These are phyloP conservation scores for Laetiporus sulphureus DNA, from an alignment of 1,284 basidiomycete genomes.

Conservation along the genomic window DNA sequence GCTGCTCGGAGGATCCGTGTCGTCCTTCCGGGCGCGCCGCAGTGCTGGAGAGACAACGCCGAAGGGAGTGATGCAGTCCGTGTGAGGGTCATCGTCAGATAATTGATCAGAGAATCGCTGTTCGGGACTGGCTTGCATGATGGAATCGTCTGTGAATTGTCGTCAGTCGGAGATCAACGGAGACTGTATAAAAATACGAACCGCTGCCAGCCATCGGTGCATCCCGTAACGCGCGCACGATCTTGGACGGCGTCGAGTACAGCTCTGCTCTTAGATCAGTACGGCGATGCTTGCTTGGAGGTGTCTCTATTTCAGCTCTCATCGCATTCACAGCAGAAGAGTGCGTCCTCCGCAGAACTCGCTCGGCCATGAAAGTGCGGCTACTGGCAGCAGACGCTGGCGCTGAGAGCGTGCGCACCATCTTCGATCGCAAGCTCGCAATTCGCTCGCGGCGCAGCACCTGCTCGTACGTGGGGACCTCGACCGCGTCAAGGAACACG, in stretches of 20 bases:
- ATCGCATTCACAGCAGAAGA: no score
- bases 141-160: constrained; percentile 35
- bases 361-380: no score
- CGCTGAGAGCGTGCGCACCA: background rate
- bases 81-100: constrained; percentile 55
- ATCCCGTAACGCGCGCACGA: constrained; percentile 26
- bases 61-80: constrained; percentile 63
- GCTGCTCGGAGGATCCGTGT: constrained; percentile 30
- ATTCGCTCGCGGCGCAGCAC: constrained; percentile 8
- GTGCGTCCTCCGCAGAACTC: no score
- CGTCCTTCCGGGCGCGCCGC: constrained; percentile 29
- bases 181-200: constrained; percentile 21
- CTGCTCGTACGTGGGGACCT: constrained; percentile 31
- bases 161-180: constrained; percentile 2
- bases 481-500: constrained; percentile 47
- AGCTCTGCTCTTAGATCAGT: no score
- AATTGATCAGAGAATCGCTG: constrained; percentile 13
- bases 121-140: constrained; percentile 26
- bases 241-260: constrained; percentile 20
- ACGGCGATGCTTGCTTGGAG: no score
- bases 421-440: constrained; percentile 7
- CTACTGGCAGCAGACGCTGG: background rate
- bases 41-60: constrained; percentile 56
- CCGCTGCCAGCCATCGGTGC: constrained; percentile 35
- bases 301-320: no score